phyloP scores from a whole-genome alignment of 805 yeast species.

The Ogataea henricii region DNA sequence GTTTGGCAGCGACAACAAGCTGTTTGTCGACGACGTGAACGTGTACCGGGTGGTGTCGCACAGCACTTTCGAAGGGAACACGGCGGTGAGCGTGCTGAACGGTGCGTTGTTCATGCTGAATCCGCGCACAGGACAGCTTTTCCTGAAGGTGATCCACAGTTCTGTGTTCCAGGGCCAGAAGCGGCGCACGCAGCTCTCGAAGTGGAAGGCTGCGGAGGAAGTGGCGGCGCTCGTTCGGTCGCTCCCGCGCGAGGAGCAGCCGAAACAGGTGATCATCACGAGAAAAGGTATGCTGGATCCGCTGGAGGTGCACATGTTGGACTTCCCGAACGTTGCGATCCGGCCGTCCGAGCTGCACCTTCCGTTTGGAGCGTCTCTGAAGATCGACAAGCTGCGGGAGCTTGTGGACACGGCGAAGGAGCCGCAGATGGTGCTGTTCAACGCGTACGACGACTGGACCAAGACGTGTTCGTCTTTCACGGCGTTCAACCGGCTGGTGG shows the following conservation, averaged over 20 bases:
- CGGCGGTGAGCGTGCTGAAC: slow-evolving; percentile 88
- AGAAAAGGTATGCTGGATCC: slow-evolving; percentile 93
- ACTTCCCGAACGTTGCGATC: slow-evolving; percentile 88
- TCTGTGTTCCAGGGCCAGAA: slow-evolving; percentile 98
- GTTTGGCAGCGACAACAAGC: slow-evolving; percentile 78
- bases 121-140: slow-evolving; percentile 88
- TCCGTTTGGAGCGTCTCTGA: slow-evolving; percentile 86
- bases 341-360: slow-evolving; percentile 86
- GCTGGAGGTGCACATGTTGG: slow-evolving; percentile 93
- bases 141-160: slow-evolving; percentile 86
- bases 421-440: slow-evolving; percentile 89
- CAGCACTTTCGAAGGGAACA: slow-evolving; percentile 88
- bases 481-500: slow-evolving; percentile 85
- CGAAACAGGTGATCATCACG: slow-evolving; percentile 87
- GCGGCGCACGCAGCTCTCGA: slow-evolving; percentile 87
- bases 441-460: slow-evolving; percentile 94
- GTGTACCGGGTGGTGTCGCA: slow-evolving; percentile 93
- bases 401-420: slow-evolving; percentile 84
- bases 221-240: slow-evolving; percentile 89
- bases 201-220: slow-evolving; percentile 99
- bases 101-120: slow-evolving; percentile 90
- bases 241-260: slow-evolving; percentile 90
- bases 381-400: slow-evolving; percentile 76
- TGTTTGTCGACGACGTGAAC: slow-evolving; percentile 91
- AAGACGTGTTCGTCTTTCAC: slow-evolving; percentile 81